phyloP scores from a whole-genome alignment of 1,284 basidiomycete species.

The Crepidotus sp. region DNA sequence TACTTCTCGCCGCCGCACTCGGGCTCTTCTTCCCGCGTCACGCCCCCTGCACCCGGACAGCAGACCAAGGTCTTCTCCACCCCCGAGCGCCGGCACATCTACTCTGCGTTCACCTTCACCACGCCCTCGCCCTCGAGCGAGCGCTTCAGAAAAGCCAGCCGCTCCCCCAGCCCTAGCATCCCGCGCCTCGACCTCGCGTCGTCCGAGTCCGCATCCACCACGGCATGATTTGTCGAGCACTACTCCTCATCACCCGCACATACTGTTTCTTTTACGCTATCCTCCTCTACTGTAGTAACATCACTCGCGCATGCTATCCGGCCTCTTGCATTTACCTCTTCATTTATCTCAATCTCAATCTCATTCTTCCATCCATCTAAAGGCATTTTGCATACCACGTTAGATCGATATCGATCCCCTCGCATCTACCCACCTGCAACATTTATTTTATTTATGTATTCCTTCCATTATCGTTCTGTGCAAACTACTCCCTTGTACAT shows the following conservation, averaged over 20 bases:
- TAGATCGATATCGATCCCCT: slow-evolving; percentile 2
- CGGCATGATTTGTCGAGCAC: slow-evolving; percentile 8
- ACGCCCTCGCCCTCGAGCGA: slow-evolving; percentile 54
- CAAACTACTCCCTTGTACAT: slow-evolving; percentile 1
- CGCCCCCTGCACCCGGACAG: slow-evolving; percentile 17
- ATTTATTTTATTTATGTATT: slow-evolving; percentile 10
- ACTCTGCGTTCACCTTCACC: slow-evolving; percentile 68
- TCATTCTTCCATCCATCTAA: slow-evolving; percentile 8
- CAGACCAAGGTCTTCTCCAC: slow-evolving; percentile 44
- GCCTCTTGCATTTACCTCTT: slow-evolving; percentile 9
- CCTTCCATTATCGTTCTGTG: slow-evolving; percentile 8
- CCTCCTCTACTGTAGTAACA: slow-evolving; percentile 15
- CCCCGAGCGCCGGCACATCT: slow-evolving; percentile 60
- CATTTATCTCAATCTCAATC: slow-evolving; percentile 4
- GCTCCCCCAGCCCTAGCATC: slow-evolving; percentile 25
- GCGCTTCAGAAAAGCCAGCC: slow-evolving; percentile 35
- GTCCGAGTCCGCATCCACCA: slow-evolving; percentile 4
- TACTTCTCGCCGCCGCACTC: slow-evolving; percentile 36
- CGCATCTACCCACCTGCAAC: neutral
- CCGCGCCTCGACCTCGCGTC: slow-evolving; percentile 27
- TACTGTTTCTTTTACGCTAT: slow-evolving; percentile 10
- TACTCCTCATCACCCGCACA: slow-evolving; percentile 9
- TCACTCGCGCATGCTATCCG: slow-evolving; percentile 17
- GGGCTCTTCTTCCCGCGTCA: slow-evolving; percentile 21
- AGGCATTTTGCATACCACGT: neutral